Evolutionary conservation across 225 moss, liverwort and hornwort species (phyloP).

Genomic region (Physcomitrium patens): DNA sequence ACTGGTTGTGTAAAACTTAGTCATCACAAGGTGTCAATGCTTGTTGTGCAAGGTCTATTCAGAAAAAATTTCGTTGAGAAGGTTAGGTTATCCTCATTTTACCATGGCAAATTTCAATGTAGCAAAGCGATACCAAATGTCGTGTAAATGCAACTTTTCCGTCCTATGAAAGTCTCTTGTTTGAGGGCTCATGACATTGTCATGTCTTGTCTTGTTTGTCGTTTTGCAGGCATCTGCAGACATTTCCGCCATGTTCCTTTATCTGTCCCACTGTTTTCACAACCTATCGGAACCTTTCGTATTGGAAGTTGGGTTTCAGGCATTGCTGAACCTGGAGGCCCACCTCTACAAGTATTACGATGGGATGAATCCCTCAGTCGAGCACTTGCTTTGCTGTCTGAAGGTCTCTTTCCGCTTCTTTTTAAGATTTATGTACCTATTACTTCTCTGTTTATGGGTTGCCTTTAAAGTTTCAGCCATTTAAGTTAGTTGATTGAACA

Average conservation of each 20-base stretch:
- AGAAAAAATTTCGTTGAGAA: neutral
- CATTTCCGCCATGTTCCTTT: conserved; percentile 95
- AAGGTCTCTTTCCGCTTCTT: conserved; percentile 50
- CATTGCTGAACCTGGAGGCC: conserved; percentile 63
- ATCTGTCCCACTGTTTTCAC: conserved; percentile 86
- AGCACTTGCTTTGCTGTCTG: conserved; percentile 81
- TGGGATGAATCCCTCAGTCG: conserved; percentile 72
- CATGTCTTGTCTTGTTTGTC: neutral
- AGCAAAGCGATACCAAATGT: neutral
- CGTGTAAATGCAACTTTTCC: neutral
- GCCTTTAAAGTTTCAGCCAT: conserved; percentile 5
- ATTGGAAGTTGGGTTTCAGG: conserved; percentile 93
- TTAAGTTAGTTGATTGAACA: conserved; percentile 2
- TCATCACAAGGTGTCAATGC: neutral
- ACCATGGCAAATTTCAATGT: conserved; percentile 1
- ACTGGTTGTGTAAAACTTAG: conserved; percentile 17
- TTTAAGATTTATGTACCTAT: neutral
- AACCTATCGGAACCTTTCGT: conserved; percentile 81
- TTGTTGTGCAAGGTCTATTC: neutral
- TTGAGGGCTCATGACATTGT: neutral
- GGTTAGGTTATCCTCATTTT: neutral
- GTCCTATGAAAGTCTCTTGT: neutral
- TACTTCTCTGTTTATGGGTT: neutral
- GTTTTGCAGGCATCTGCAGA: conserved; percentile 77
- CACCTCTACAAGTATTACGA: conserved; percentile 69